Evolutionary conservation across 2,329 filamentous ascomycete genomes (phyloP), one percentile per base, ranked within the genome.

Genomic region (Teratosphaeria viscida): DNA sequence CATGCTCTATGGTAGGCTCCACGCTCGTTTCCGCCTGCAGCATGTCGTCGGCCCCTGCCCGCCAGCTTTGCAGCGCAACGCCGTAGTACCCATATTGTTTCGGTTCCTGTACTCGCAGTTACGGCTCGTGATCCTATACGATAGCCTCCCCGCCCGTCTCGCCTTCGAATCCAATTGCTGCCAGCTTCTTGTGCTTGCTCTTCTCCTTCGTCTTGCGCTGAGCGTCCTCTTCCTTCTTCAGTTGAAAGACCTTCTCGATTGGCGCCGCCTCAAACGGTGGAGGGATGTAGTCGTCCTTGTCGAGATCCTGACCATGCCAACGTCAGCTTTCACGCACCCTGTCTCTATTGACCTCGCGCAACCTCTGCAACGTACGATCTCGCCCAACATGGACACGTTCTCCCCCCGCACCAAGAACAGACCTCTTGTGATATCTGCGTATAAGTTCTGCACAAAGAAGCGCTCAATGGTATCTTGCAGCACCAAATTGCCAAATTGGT

Each of bases 401-500:
- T 99, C 94, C 66, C 94, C 94, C 61, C 94, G 83, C 54, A 99
- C 90, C 39, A 97, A 83, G 77, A 94, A 97, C 63, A 95, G 85
- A 56, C 94, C 94, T 60, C 90, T 85, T 11, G 85, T 81, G 61
- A 95, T 83, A 73, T 99, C 94, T 62, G 90, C 89, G 72, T 90
- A 97, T 57, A 95, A 71, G 58, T 82, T 76, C 72, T 83, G 71
- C 16, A 85, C 85, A 72, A 92, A 96, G 67, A 96, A 84, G 60
- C 94, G 85, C 77, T 99, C 94, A 64, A 90, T 81, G 29, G 94
- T 96, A 68, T 91, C 90, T 76, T 96, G 92, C 57, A 99, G 85
- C 62, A 97, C 90, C 61, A 99, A 82, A 74, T 99, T 99, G 67
- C 92, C 92, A 71, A 96, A 97, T 75, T 99, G 94, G 76, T 99